A percentile compares a stretch with the other conserved stretches of the same genome.
Conservation (phyloP, 257 asterid species). For the Cruciata laevipes region DNA sequence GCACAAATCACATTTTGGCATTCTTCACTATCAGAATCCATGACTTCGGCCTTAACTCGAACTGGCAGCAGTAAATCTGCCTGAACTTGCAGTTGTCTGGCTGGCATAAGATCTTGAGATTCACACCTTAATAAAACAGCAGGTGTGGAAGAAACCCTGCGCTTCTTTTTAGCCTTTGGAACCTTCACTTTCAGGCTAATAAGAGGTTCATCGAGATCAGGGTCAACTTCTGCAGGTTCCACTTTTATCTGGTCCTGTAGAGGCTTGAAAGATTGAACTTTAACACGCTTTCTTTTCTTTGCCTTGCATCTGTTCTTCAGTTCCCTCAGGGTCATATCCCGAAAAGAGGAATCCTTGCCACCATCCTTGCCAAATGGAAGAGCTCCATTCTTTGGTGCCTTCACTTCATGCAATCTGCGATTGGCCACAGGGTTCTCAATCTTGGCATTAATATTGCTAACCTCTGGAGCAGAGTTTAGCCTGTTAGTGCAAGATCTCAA, state of each 20-base stretch:
- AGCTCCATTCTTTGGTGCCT: constrained; percentile 19
- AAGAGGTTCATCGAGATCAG: constrained; percentile 56
- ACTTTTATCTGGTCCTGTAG: constrained; percentile 16
- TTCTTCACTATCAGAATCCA: constrained; percentile 29
- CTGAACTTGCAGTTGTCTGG: constrained; percentile 21
- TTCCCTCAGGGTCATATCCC: constrained; percentile 55
- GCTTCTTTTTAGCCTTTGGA: constrained; percentile 39
- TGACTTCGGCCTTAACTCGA: constrained; percentile 37
- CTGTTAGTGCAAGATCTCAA: constrained; percentile 17
- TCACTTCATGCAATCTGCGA: constrained; percentile 34
- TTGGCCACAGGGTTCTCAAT: constrained; percentile 25
- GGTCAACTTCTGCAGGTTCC: constrained; percentile 37
- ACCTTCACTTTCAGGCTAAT: constrained; percentile 38
- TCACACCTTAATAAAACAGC: constrained; percentile 24
- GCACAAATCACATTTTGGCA: constrained; percentile 18
- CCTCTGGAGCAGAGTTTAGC: constrained; percentile 10
- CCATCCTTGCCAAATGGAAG: constrained; percentile 18
- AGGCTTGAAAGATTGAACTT: constrained; percentile 11
- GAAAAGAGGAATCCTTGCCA: constrained; percentile 11
- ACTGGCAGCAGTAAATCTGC: constrained; percentile 17
- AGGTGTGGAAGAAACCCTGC: constrained; percentile 19
- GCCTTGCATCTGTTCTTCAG: constrained; percentile 34
- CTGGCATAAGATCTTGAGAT: constrained; percentile 22
- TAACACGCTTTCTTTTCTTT: constrained; percentile 51
- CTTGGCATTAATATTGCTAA: constrained; percentile 17